These are phyloP conservation scores for Colletotrichum tanaceti DNA, from an alignment of 2,329 filamentous ascomycete species.

Conservation along the genomic window DNA sequence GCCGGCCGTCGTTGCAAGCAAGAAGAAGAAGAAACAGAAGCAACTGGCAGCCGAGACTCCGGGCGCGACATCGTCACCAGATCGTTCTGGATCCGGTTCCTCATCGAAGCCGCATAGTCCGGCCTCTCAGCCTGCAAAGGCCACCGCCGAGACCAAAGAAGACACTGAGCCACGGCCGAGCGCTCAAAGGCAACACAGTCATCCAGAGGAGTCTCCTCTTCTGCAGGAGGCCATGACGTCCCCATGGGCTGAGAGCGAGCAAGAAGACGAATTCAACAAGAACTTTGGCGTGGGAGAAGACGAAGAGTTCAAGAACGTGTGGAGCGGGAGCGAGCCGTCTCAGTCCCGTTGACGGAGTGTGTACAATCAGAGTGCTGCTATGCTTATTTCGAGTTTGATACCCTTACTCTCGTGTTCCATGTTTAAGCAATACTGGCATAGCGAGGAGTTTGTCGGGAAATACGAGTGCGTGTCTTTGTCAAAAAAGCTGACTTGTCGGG, in stretches of 20 bases:
- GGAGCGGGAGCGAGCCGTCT: slow-evolving; percentile 46
- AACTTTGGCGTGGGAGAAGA: slow-evolving; percentile 47
- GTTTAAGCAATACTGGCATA: slow-evolving; percentile 43
- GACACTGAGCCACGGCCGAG: neutral
- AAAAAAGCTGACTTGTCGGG: neutral
- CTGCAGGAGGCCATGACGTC: slow-evolving; percentile 33
- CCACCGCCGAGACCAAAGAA: neutral
- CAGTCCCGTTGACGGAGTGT: slow-evolving; percentile 18
- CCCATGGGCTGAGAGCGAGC: slow-evolving; percentile 38
- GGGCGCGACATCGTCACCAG: slow-evolving; percentile 13
- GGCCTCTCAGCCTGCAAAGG: slow-evolving; percentile 1
- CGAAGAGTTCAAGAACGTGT: slow-evolving; percentile 62
- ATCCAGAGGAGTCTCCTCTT: slow-evolving; percentile 20
- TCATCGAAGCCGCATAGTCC: slow-evolving; percentile 31
- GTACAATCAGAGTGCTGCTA: slow-evolving; percentile 13
- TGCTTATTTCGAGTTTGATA: slow-evolving; percentile 33
- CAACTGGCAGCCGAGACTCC: slow-evolving; percentile 21
- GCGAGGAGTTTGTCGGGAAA: slow-evolving; percentile 45
- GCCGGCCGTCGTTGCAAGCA: slow-evolving; percentile 33
- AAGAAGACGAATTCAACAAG: slow-evolving; percentile 30
- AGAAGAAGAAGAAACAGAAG: slow-evolving; percentile 38
- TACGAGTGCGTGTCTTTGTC: slow-evolving; percentile 17
- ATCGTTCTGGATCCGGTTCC: slow-evolving; percentile 20
- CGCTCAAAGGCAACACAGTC: neutral
- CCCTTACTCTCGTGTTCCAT: slow-evolving; percentile 36